Base-by-base conservation (phyloP, 768 basidiomycete genomes). In the Xerocomellus amylosporus region DNA sequence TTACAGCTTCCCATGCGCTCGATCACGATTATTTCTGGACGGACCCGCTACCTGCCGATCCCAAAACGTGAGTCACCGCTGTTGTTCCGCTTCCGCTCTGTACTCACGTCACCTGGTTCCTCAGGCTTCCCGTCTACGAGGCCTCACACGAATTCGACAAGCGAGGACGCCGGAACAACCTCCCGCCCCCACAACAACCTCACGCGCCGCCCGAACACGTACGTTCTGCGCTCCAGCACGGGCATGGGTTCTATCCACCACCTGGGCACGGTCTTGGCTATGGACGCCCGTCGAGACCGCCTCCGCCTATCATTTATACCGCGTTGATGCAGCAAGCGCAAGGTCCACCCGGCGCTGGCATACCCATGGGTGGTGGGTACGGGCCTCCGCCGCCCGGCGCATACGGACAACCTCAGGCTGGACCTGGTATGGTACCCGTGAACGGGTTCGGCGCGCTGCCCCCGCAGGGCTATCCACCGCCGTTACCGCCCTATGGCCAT, bases 21-120 rank as follows among this genome's bases (percentile, higher is more conserved):
- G 88, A 94, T 61, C 93, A 98, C 66, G 86, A 90, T 19, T 98
- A 93, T 75, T 97, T 98, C 71, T 97, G 92, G 91, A 86, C 85
- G 0, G 86, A 90, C 58, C 95, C 96, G 0, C 63, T 93, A 36
- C 90, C 94, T 34, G 89, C 89, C 20, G 88, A 91, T 73, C 90
- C 89, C 1, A 88, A 86, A 69, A 81, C 82, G 90, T 90, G 63
- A 54, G 83, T 74, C 8, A 22, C 46, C 13, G 20, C 40, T 8
- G 22, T n/a, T 17, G 31, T 43, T 22, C 20, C 8, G 2, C 34
- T 47, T 36, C 19, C 2, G 20, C 30, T 58, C 36, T 10, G 31
- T n/a, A 14, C 42, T 49, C 43, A 49, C 14, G 28, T 41, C 37
- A 2, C 36, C 45, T 15, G 19, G 20, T 26, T 28, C 19, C 6